Evolutionary conservation across 2,329 filamentous ascomycete species (phyloP), one percentile per base, ranked within the genome.

Genomic region (Chrysoporthe puriensis): DNA sequence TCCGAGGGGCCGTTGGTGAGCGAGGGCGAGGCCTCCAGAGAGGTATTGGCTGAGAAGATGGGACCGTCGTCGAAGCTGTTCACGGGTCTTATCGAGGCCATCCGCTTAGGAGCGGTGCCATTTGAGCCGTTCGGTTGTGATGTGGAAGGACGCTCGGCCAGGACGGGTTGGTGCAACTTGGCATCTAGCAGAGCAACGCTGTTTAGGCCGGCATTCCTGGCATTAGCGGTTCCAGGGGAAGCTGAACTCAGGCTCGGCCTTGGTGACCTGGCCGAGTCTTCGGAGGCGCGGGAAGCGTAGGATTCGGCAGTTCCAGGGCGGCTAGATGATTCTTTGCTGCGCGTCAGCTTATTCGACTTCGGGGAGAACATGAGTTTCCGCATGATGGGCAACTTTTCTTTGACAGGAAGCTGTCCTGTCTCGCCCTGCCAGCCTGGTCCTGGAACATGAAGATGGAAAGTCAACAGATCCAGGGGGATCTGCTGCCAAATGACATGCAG

Each of bases 31-130:
- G 78, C 77, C 62, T 77, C 76, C 18, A 77, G 79, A 56, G 79
- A 79, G 14, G 72, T 75, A 66, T 82, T 79, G 54, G 83, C 83
- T 36, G 79, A 80, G 54, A 76, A 73, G 44, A 78, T 63, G 9
- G 72, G 72, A 32, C 70, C 71, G 61, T 77, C 81, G 74, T 88
- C 86, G 74, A 84, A 83, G 77, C 84, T 87, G 50, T 82, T 80
- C 48, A 89, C 86, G 65, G 85, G 83, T 70, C 86, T 85, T 70
- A 89, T 88, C 42, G 81, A 79, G 65, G 78, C 74, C 70, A 77
- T 79, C 64, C 78, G 76, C 67, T 73, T 73, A 56, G 77, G 74
- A 62, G 72, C 72, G 58, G 26, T 21, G 16, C 36, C 54, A 50
- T 52, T 60, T n/a, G 63, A 43, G 69, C 72, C 71, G 44, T 70